Evolutionary conservation across 345 rosid species (phyloP), one percentile per base, ranked within the genome.

Genomic region (Lepidium sativum): DNA sequence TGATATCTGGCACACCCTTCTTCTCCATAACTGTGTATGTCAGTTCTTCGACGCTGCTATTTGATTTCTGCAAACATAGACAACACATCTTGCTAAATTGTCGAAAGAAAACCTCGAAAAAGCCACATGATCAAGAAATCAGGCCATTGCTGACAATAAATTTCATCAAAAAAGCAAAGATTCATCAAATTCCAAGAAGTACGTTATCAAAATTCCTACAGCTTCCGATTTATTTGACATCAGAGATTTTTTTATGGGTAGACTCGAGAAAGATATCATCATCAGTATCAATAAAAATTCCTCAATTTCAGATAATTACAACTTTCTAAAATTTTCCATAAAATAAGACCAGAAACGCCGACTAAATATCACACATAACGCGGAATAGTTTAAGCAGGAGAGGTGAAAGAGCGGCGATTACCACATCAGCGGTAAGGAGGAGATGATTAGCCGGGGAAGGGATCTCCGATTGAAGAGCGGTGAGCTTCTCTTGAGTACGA

Each of bases 1-100:
- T 83, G 29, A 92, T 89, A 71, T 92, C 97, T 4, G 97, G 98
- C 65, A 84, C 79, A 15, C 86, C 87, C 65, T 87, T 89, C 79
- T 89, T 89, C 67, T 92, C 98, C 81, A 83, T 43, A 41, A 92
- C 78, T 37, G 70, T 60, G 6, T 83, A 85, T 0, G 95, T 90
- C 14, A 89, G 62, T 75, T 89, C 97, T 76, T 83, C 88, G 0
- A 89, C 87, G 38, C 96, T 82, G 70, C 79, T 78, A 54, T 87
- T 80, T 12, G 83, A 84, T 60, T 56, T 86, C 98, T 92, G 80
- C 48, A 67, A 74, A 65, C 59, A 55, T 21, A 61, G 17, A 59
- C 40, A 39, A 55, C 17, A 41, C 33, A 55, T 34, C 38, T 34
- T 39, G 54, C 38, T 23, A n/a, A 27, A 34, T 5, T 49, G 27